Base-by-base conservation (phyloP, 108 stramenopile genomes). In the Fragilaria crotonensis region DNA sequence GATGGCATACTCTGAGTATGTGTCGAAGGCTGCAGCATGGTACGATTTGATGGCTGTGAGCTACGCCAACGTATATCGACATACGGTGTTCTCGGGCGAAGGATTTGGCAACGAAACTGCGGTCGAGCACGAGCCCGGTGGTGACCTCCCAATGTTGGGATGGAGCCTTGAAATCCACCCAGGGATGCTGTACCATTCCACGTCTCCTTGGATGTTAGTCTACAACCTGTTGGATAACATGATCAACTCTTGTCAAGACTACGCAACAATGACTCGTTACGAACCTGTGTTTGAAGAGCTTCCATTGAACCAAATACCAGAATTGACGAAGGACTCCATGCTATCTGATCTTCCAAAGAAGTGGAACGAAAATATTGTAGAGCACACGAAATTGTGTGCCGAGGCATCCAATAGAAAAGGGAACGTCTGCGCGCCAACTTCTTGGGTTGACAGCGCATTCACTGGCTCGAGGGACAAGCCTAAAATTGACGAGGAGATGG, bases 101-200 rank as follows among this genome's bases (percentile, higher is more conserved):
- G 36, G 36, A 7, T 41, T 41, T 14, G 36, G 36, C 7, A 14
- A 41, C 36, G 36, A n/a, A n/a, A 41, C 11, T n/a, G n/a, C n/a
- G n/a, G n/a, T n/a, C n/a, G n/a, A n/a, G 83, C 85, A 4, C 64
- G 49, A 53, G 89, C 87, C 59, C 59, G 53, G 36, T 90, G 80
- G 79, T 75, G 84, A 56, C 71, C 73, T 7, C 44, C 78, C 3
- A 63, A 80, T 27, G 75, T 68, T 48, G 85, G 89, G 89, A 2
- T 73, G 61, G 53, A 55, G 67, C 4, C 71, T 85, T 54, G 81
- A 80, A 52, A 83, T 91, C 7, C 89, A 91, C 78, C 89, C 85
- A 0, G 68, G 76, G 22, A 87, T 87, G 84, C 77, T 73, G 0
- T 80, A 78, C 77, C 89, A 91, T 54, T 78, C 83, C 51, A 57